Conservation (phyloP, 805 yeast genomes). For the Lipomyces spencermartinsiae region DNA sequence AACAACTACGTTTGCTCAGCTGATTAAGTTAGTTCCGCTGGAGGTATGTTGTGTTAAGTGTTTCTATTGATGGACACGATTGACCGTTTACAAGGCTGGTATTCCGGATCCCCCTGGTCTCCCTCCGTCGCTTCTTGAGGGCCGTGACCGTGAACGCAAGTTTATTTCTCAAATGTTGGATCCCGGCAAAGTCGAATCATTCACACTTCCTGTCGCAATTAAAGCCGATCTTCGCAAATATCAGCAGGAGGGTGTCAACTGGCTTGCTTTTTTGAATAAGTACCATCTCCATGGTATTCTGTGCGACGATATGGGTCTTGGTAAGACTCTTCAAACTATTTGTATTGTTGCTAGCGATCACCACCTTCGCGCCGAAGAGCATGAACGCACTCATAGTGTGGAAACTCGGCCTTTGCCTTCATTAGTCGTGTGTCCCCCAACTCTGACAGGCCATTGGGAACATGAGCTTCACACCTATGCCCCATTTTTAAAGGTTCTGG, state of each 20-base stretch:
- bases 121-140: conserved; percentile 81
- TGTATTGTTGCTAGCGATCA: conserved; percentile 98
- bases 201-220: conserved; percentile 86
- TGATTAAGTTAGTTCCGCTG: conserved; percentile 91
- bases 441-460: conserved; percentile 98
- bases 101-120: conserved; percentile 93
- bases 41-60: conserved; percentile 52
- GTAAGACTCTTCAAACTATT: conserved; percentile 95
- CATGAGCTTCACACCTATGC: conserved; percentile 91
- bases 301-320: conserved; percentile 99
- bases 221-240: conserved; percentile 92
- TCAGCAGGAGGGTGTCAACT: conserved; percentile 98
- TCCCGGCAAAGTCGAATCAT: conserved; percentile 85
- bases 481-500: conserved; percentile 79
- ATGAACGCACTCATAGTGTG: conserved; percentile 60
- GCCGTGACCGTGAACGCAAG: conserved; percentile 92
- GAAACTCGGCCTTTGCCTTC: conserved; percentile 83
- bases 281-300: conserved; percentile 95
- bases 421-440: conserved; percentile 92
- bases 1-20: conserved; percentile 94
- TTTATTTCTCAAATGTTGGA: conserved; percentile 98
- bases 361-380: conserved; percentile 77
- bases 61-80: background rate
- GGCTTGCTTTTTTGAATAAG: conserved; percentile 94
- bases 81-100: conserved; percentile 60